These are phyloP conservation scores for Prunus davidiana DNA, from an alignment of 306 rosid species.

Conservation along the genomic window DNA sequence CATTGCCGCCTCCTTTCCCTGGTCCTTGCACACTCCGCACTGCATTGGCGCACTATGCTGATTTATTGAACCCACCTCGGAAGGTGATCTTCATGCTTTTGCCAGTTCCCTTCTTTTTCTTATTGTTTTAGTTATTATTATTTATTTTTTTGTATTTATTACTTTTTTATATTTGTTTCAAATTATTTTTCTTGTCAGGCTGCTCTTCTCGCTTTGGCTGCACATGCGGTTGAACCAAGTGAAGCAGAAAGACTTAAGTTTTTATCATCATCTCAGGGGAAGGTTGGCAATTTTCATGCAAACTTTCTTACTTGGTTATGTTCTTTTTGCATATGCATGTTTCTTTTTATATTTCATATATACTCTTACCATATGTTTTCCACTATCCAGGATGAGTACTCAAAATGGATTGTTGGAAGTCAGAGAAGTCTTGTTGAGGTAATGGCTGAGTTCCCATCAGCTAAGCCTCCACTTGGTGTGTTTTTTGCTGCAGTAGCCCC, in stretches of 20 bases:
- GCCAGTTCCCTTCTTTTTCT: conserved; percentile 9
- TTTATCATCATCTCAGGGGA: conserved; percentile 85
- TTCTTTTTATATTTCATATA: neutral
- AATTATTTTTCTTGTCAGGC: conserved; percentile 47
- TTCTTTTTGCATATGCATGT: neutral
- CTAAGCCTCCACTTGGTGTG: conserved; percentile 92
- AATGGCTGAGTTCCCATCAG: conserved; percentile 92
- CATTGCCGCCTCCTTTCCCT: conserved; percentile 86
- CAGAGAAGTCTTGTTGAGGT: conserved; percentile 93
- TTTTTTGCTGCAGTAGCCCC: conserved; percentile 92
- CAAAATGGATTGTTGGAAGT: conserved; percentile 86
- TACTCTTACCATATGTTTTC: conserved; percentile 4
- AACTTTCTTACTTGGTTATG: neutral
- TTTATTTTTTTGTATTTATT: neutral
- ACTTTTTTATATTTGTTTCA: conserved; percentile 1
- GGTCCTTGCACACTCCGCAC: conserved; percentile 73
- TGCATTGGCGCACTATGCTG: conserved; percentile 80
- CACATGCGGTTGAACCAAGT: conserved; percentile 72
- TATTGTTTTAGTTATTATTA: neutral
- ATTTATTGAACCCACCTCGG: conserved; percentile 82
- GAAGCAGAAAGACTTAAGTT: conserved; percentile 78
- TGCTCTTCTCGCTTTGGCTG: conserved; percentile 82
- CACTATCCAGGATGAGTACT: conserved; percentile 74
- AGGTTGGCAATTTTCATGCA: conserved; percentile 43
- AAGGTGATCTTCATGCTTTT: conserved; percentile 47